Evolutionary conservation across 768 basidiomycete genomes (phyloP).

Genomic region (Strobilomyces echinocephalus): DNA sequence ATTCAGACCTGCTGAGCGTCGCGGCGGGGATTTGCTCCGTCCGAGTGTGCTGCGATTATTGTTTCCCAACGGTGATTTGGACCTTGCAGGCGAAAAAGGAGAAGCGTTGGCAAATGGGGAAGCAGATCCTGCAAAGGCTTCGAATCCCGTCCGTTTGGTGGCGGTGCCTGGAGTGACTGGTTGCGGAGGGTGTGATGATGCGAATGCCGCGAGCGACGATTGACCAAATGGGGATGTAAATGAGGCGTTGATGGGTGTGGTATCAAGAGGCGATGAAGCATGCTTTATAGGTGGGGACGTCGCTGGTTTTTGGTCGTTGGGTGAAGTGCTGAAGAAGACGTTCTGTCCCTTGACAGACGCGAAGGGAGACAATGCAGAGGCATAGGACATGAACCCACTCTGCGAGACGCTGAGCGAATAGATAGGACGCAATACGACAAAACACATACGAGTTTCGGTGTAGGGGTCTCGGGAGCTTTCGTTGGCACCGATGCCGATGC

Average conservation of each 20-base stretch:
- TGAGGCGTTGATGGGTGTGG: slow-evolving; percentile 16
- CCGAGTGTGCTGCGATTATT: slow-evolving; percentile 24
- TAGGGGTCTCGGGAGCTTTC: slow-evolving; percentile 22
- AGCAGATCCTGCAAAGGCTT: slow-evolving; percentile 47
- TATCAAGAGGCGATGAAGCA: slow-evolving; percentile 19
- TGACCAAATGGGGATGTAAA: slow-evolving; percentile 22
- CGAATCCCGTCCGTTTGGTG: slow-evolving; percentile 52
- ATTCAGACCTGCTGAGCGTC: slow-evolving; percentile 38
- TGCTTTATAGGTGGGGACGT: slow-evolving; percentile 23
- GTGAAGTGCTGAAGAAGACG: slow-evolving; percentile 31
- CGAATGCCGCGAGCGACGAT: slow-evolving; percentile 21
- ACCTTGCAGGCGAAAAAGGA: slow-evolving; percentile 29
- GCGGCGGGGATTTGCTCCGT: slow-evolving; percentile 54
- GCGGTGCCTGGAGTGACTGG: slow-evolving; percentile 31
- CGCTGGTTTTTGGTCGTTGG: slow-evolving; percentile 27
- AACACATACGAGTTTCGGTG: slow-evolving; percentile 45
- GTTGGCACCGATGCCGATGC: slow-evolving; percentile 2
- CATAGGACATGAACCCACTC: slow-evolving; percentile 80
- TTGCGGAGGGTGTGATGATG: slow-evolving; percentile 14
- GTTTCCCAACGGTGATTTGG: slow-evolving; percentile 49
- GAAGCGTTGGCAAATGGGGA: slow-evolving; percentile 47
- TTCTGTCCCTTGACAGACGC: slow-evolving; percentile 68
- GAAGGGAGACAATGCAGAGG: slow-evolving; percentile 69
- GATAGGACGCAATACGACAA: slow-evolving; percentile 5
- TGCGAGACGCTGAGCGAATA: slow-evolving; percentile 23